phyloP scores from a whole-genome alignment of 2,329 filamentous ascomycete genomes.

The Monosporascus sp. region DNA sequence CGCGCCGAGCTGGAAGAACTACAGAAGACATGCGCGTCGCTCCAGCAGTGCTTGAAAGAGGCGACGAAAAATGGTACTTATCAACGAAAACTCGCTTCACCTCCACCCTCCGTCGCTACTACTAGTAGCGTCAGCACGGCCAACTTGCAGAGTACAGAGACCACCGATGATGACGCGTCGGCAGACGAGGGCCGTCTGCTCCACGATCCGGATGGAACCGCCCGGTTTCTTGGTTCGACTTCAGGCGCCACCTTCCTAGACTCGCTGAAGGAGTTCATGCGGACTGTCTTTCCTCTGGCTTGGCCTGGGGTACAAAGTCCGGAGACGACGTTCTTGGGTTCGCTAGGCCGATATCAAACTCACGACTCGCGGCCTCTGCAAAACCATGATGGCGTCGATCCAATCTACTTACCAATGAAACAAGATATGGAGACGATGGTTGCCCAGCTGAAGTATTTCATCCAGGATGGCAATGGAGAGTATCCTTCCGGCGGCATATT shows the following conservation, averaged over 20 bases:
- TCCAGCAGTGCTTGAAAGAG: conserved; percentile 35
- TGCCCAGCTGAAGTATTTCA: conserved; percentile 35
- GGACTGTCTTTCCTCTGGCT: conserved; percentile 31
- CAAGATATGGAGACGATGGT: conserved; percentile 35
- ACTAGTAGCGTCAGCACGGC: neutral
- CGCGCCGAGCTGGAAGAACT: conserved; percentile 38
- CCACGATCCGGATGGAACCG: conserved; percentile 38
- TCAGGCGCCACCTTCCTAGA: conserved; percentile 47
- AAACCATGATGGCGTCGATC: conserved; percentile 30
- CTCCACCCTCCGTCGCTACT: neutral
- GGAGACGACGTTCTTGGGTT: conserved; percentile 32
- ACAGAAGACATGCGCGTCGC: conserved; percentile 31
- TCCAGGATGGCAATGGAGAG: conserved; percentile 39
- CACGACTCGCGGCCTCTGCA: conserved; percentile 39
- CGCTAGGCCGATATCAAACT: conserved; percentile 42
- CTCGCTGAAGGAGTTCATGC: conserved; percentile 43
- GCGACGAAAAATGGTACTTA: conserved; percentile 30
- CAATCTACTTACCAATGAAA: conserved; percentile 33
- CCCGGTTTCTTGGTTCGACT: conserved; percentile 44
- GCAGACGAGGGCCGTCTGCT: conserved; percentile 37
- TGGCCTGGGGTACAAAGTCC: conserved; percentile 13
- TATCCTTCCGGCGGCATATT: conserved; percentile 43
- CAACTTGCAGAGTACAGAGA: conserved; percentile 1
- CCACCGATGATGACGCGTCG: conserved; percentile 11
- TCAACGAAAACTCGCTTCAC: conserved; percentile 25